A percentile compares a stretch with the other conserved stretches of the same genome.
These are phyloP conservation scores for Mortierella hygrophila DNA, from an alignment of 192 early-diverging fungal species.

Conservation along the genomic window DNA sequence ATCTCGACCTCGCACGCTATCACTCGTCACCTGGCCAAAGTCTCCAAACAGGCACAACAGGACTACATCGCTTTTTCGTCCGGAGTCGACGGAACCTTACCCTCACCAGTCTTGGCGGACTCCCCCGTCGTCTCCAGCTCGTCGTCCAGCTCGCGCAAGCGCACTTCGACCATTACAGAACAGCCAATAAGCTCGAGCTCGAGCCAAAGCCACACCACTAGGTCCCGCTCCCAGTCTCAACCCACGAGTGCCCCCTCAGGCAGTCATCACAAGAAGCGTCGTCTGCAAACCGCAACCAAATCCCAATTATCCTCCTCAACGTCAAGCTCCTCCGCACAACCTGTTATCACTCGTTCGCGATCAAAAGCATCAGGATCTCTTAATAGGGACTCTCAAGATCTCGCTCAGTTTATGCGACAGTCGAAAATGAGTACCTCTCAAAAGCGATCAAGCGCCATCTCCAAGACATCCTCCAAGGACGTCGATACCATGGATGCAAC, in stretches of 20 bases:
- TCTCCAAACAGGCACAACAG: conserved; percentile 30
- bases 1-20: conserved; percentile 31
- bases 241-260: not conserved
- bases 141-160: conserved; percentile 26
- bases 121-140: conserved; percentile 3
- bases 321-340: not conserved
- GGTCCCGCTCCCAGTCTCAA: not conserved
- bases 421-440: conserved; percentile 53
- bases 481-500: not conserved
- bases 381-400: conserved; percentile 14
- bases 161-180: conserved; percentile 7
- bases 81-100: conserved; percentile 41
- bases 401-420: conserved; percentile 37
- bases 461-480: conserved; percentile 12
- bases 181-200: conserved; percentile 7
- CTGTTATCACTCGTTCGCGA: conserved; percentile 24
- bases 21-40: conserved; percentile 41
- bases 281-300: conserved; percentile 8
- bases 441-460: conserved; percentile 35
- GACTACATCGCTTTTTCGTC: conserved; percentile 43
- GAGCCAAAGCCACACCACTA: not conserved
- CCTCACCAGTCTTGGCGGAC: not conserved
- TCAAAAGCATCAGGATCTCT: conserved; percentile 12
- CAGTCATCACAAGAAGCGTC: conserved; percentile 19
- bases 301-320: not conserved